Percentiles rank a stretch among this genome's conserved stretches.
These are phyloP conservation scores for Scalesia atractyloides DNA, from an alignment of 129 eudicot species.

Conservation along the genomic window DNA sequence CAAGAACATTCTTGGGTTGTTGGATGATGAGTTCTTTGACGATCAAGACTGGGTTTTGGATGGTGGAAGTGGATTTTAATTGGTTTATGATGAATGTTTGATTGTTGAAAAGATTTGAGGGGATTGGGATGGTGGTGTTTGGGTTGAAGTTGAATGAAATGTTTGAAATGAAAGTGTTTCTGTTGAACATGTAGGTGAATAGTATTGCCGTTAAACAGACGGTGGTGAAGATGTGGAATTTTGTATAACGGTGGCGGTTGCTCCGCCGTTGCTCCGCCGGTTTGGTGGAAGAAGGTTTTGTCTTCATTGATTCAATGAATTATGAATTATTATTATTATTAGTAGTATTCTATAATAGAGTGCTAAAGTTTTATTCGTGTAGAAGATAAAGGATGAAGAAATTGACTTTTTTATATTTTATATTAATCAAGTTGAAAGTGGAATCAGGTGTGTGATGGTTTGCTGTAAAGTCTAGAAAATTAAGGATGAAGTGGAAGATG, in stretches of 20 bases:
- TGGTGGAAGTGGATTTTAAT: slow-evolving; percentile 33
- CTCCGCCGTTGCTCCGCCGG: slow-evolving; percentile 33
- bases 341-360: not conserved
- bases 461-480: not conserved
- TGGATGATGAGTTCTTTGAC: slow-evolving; percentile 37
- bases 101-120: slow-evolving; percentile 17
- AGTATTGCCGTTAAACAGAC: slow-evolving; percentile 14
- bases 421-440: not conserved
- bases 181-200: slow-evolving; percentile 29
- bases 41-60: slow-evolving; percentile 22
- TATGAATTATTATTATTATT: not conserved
- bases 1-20: slow-evolving; percentile 19
- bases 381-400: slow-evolving; percentile 4
- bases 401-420: slow-evolving; percentile 7
- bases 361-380: slow-evolving; percentile 1
- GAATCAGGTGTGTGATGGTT: slow-evolving; percentile 25
- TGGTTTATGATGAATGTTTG: slow-evolving; percentile 35
- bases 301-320: slow-evolving; percentile 10
- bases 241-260: slow-evolving; percentile 20
- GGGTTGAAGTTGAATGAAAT: slow-evolving; percentile 24
- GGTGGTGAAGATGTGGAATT: slow-evolving; percentile 31
- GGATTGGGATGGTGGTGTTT: slow-evolving; percentile 16
- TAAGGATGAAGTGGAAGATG: not conserved
- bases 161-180: slow-evolving; percentile 34
- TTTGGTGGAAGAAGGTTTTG: slow-evolving; percentile 2